These are phyloP conservation scores for Candida smagusa DNA, from an alignment of 1,139 yeast genomes.

Conservation along the genomic window DNA sequence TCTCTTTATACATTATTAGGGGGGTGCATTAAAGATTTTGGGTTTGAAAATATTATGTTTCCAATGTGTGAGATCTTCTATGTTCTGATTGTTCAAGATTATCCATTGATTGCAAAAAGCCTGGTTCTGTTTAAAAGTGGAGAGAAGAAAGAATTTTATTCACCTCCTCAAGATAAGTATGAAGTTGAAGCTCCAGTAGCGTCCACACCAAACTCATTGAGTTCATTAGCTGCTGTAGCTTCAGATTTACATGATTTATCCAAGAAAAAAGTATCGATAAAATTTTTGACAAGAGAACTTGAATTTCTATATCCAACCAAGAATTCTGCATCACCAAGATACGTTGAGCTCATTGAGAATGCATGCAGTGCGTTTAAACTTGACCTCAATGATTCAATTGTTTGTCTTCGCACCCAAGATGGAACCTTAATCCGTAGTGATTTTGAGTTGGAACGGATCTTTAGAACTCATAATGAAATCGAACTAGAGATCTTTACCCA, in stretches of 20 bases:
- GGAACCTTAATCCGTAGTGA: slow-evolving; percentile 30
- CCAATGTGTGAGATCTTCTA: slow-evolving; percentile 69
- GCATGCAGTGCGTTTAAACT: slow-evolving; percentile 63
- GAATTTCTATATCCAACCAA: slow-evolving; percentile 59
- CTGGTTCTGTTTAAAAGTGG: slow-evolving; percentile 28
- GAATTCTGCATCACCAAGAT: slow-evolving; percentile 66
- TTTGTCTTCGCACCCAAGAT: slow-evolving; percentile 13
- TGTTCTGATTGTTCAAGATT: slow-evolving; percentile 58
- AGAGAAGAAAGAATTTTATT: slow-evolving; percentile 4
- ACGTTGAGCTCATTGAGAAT: slow-evolving; percentile 64
- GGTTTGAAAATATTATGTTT: slow-evolving; percentile 62
- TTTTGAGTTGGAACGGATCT: slow-evolving; percentile 34
- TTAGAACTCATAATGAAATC: slow-evolving; percentile 24
- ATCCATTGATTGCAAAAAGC: slow-evolving; percentile 54
- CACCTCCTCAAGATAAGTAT: neutral
- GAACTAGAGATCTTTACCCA: slow-evolving; percentile 38
- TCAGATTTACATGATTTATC: slow-evolving; percentile 20
- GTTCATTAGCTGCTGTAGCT: slow-evolving; percentile 41
- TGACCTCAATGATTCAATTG: slow-evolving; percentile 9
- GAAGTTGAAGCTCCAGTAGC: no score
- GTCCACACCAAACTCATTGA: slow-evolving; percentile 16
- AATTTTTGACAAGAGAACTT: slow-evolving; percentile 42
- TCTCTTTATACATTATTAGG: slow-evolving; percentile 62
- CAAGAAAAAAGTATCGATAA: slow-evolving; percentile 28
- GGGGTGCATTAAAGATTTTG: slow-evolving; percentile 73